These are phyloP conservation scores for Suillus americanus DNA, from an alignment of 768 basidiomycete genomes.

Conservation along the genomic window DNA sequence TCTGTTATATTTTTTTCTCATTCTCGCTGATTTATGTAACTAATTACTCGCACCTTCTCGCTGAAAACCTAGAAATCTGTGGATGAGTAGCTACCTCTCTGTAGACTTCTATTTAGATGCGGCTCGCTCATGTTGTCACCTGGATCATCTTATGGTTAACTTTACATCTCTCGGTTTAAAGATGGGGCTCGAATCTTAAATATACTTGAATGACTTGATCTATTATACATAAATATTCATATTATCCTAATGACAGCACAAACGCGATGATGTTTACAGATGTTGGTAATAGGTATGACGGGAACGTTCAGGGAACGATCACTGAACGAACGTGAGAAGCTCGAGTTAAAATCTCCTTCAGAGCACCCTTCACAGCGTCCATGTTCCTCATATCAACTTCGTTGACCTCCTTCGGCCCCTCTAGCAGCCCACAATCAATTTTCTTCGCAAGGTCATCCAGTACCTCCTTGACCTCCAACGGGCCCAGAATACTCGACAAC, in stretches of 20 bases:
- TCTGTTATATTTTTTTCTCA: too few relatives aligned
- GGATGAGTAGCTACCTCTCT: not conserved
- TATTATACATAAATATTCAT: not conserved
- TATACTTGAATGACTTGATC: not conserved
- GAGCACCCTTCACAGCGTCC: conserved; percentile 17
- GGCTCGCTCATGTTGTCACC: not conserved
- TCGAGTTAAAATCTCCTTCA: conserved; percentile 26
- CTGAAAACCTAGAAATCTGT: not conserved
- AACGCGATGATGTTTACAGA: not conserved
- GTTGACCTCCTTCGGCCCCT: conserved; percentile 27
- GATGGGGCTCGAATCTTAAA: not conserved
- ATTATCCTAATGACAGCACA: not conserved
- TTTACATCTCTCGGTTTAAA: not conserved
- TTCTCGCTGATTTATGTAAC: too few relatives aligned
- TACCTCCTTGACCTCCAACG: conserved; percentile 25
- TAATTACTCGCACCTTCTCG: not conserved
- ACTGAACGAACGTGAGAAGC: conserved; percentile 30
- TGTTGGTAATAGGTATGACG: not conserved
- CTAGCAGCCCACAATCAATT: conserved; percentile 28
- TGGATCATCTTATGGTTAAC: not conserved
- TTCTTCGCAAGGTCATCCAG: conserved; percentile 29
- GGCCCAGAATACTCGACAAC: conserved; percentile 25
- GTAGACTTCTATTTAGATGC: not conserved
- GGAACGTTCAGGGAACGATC: conserved; percentile 19
- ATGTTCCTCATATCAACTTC: conserved; percentile 22